Conservation (phyloP, 2,329 filamentous ascomycete species). For the Exophiala phaeomuriformis region DNA sequence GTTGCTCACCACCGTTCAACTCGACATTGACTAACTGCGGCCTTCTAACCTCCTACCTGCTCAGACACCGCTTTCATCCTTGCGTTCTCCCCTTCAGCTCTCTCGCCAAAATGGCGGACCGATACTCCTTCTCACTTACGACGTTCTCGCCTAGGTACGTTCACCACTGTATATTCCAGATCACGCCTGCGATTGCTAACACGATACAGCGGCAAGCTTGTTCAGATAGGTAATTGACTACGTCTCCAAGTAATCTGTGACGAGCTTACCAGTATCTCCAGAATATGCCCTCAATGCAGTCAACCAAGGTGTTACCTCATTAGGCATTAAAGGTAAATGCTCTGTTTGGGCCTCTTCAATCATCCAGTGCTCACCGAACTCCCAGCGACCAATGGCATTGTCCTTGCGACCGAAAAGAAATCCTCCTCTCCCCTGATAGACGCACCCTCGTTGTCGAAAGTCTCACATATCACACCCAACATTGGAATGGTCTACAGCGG, state of each 20-base stretch:
- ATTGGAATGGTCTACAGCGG: conserved; percentile 99
- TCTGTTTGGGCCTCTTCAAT: neutral
- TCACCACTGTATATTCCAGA: conserved; percentile 23
- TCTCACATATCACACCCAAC: conserved; percentile 96
- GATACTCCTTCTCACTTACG: conserved; percentile 98
- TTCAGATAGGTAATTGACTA: conserved; percentile 73
- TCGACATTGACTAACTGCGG: neutral
- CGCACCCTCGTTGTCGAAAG: conserved; percentile 87
- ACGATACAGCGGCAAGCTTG: conserved; percentile 78
- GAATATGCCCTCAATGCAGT: conserved; percentile 99
- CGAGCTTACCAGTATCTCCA: conserved; percentile 37
- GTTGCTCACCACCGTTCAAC: no score
- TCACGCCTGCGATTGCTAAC: conserved; percentile 38
- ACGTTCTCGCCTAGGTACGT: conserved; percentile 98
- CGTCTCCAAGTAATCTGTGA: conserved; percentile 16
- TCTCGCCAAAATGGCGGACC: conserved; percentile 67
- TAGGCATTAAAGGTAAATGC: conserved; percentile 86
- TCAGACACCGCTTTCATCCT: neutral
- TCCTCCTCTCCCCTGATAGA: conserved; percentile 96
- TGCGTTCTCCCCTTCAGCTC: neutral
- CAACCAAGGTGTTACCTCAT: conserved; percentile 96
- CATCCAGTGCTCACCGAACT: conserved; percentile 1
- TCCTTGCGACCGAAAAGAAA: conserved; percentile 98
- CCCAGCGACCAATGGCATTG: conserved; percentile 92
- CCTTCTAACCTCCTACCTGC: neutral